Conservation (phyloP, 495 filamentous ascomycete genomes). For the Hyaloscypha bicolor region DNA sequence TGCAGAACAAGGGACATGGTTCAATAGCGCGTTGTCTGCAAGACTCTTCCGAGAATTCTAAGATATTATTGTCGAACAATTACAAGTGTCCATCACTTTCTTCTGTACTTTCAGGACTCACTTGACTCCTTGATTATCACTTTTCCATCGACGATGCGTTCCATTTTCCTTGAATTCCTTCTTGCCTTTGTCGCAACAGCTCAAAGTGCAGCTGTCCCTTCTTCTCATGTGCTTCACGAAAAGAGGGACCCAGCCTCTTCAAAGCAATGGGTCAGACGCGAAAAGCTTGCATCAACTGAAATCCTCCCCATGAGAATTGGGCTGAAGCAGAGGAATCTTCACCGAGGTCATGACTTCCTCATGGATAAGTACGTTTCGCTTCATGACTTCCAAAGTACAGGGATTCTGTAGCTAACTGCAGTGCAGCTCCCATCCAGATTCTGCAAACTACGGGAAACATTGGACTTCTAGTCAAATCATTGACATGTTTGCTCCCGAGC, state of each 20-base stretch:
- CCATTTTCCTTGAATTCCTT: background rate
- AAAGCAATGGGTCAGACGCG: slow-evolving; percentile 20
- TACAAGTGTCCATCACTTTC: background rate
- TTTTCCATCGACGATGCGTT: slow-evolving; percentile 10
- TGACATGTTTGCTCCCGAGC: slow-evolving; percentile 48
- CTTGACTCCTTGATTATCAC: background rate
- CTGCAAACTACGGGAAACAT: slow-evolving; percentile 52
- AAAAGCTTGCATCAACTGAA: slow-evolving; percentile 18
- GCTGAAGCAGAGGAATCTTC: slow-evolving; percentile 53
- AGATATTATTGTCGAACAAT: background rate
- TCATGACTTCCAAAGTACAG: background rate
- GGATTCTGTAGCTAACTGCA: background rate
- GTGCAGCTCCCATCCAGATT: slow-evolving; percentile 33
- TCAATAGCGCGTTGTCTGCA: background rate
- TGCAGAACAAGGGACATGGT: background rate
- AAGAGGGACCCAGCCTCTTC: background rate
- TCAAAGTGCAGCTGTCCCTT: slow-evolving; percentile 14
- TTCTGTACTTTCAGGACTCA: background rate
- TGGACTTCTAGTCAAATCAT: slow-evolving; percentile 44
- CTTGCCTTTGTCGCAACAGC: slow-evolving; percentile 3
- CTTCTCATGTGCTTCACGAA: slow-evolving; percentile 17
- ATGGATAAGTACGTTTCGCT: slow-evolving; percentile 42
- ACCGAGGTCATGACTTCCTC: slow-evolving; percentile 51
- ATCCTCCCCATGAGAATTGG: slow-evolving; percentile 57
- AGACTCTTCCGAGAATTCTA: background rate